Conservation (phyloP, 495 filamentous ascomycete genomes). For the Antarctomyces pellizariae region DNA sequence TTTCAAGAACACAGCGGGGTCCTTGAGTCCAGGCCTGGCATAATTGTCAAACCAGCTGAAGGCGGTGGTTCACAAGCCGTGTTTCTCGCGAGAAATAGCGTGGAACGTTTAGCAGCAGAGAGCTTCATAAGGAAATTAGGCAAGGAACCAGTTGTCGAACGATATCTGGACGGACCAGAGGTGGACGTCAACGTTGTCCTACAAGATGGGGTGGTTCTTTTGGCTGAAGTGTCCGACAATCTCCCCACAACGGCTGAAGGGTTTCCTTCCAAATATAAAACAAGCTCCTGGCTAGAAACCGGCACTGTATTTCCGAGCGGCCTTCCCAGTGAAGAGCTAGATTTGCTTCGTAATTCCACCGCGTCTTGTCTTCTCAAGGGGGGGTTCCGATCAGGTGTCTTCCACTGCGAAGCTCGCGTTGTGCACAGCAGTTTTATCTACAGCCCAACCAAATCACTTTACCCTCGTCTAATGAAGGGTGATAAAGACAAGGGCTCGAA, state of each 20-base stretch:
- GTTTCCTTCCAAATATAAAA: too few relatives aligned
- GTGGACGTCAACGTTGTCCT: slow-evolving; percentile 1
- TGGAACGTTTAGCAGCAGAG: not conserved
- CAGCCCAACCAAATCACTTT: too few relatives aligned
- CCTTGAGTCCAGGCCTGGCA: too few relatives aligned
- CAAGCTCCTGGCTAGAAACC: too few relatives aligned
- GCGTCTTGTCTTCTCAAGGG: too few relatives aligned
- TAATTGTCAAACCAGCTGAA: not conserved
- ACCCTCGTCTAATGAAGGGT: too few relatives aligned
- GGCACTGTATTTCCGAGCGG: slow-evolving; percentile 5
- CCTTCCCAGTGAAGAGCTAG: slow-evolving; percentile 1
- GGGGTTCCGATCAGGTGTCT: too few relatives aligned
- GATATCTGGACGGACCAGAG: slow-evolving; percentile 1
- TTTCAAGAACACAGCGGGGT: too few relatives aligned
- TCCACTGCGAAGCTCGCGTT: too few relatives aligned
- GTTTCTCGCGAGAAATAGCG: not conserved
- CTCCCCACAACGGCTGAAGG: not conserved
- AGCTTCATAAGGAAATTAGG: not conserved
- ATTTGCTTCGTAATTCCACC: not conserved
- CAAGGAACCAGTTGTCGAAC: not conserved
- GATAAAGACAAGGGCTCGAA: too few relatives aligned
- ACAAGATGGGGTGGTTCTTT: slow-evolving; percentile 1
- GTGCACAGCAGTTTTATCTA: too few relatives aligned
- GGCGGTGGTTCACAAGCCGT: not conserved
- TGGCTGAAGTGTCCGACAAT: slow-evolving; percentile 1